Percentiles rank a stretch among this genome's conserved stretches.
These are phyloP conservation scores for Botrytis sinoallii DNA, from an alignment of 2,329 filamentous ascomycete genomes.

Conservation along the genomic window DNA sequence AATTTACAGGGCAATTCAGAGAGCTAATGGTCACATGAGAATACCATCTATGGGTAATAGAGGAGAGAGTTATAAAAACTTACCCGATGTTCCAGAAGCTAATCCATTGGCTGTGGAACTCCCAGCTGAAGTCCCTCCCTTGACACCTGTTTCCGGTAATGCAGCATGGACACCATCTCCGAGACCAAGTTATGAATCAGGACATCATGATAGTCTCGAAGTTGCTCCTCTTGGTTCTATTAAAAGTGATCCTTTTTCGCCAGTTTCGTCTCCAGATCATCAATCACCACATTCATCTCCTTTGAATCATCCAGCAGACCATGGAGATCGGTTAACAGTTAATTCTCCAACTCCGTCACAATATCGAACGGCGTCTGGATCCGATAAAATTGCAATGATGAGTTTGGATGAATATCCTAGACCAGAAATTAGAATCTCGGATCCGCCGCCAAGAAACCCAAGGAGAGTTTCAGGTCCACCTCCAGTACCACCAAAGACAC, in stretches of 20 bases:
- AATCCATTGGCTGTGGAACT: conserved; percentile 49
- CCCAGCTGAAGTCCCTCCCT: conserved; percentile 46
- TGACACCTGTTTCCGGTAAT: conserved; percentile 20
- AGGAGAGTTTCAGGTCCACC: conserved; percentile 53
- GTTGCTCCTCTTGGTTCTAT: conserved; percentile 21
- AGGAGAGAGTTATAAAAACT: conserved; percentile 22
- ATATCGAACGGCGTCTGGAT: conserved; percentile 55
- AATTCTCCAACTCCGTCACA: conserved; percentile 56
- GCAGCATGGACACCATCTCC: conserved; percentile 28
- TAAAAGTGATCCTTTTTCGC: conserved; percentile 41
- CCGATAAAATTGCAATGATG: conserved; percentile 67
- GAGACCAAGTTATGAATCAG: conserved; percentile 38
- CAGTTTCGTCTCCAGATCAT: conserved; percentile 27
- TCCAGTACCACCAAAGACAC: conserved; percentile 74
- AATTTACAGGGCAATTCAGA: conserved; percentile 68
- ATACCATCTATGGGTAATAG: conserved; percentile 12
- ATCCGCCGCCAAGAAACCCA: conserved; percentile 8
- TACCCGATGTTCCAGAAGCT: conserved; percentile 40
- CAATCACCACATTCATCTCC: conserved; percentile 20
- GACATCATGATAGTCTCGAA: conserved; percentile 33
- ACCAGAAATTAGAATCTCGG: conserved; percentile 26
- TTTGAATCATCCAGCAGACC: conserved; percentile 25
- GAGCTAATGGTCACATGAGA: conserved; percentile 26
- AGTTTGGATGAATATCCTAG: conserved; percentile 57
- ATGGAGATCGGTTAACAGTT: conserved; percentile 55